Percentiles rank a stretch among this genome's conserved stretches.
Evolutionary conservation across 169 alveolate genomes (phyloP).

Genomic region (Cryptosporidium tyzzeri): DNA sequence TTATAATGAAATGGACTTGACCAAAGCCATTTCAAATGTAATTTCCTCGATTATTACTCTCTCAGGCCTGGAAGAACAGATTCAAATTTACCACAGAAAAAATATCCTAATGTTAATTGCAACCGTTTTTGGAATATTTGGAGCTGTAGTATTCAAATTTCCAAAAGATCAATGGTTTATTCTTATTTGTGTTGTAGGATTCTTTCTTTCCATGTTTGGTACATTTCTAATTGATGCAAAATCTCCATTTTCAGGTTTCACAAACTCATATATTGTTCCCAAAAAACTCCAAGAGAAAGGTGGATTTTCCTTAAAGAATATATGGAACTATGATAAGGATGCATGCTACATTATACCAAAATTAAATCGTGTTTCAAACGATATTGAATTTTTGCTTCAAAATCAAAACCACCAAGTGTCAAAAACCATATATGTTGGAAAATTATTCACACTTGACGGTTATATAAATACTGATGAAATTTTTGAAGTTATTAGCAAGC

Average conservation of each 20-base stretch:
- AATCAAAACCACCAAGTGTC: not conserved
- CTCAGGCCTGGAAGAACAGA: slow-evolving; percentile 40
- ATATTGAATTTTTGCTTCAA: slow-evolving; percentile 23
- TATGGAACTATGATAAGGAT: slow-evolving; percentile 44
- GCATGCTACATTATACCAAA: slow-evolving; percentile 51
- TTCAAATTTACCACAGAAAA: slow-evolving; percentile 56
- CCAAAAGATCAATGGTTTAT: slow-evolving; percentile 28
- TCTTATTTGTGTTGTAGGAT: slow-evolving; percentile 52
- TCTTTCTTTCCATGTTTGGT: slow-evolving; percentile 41
- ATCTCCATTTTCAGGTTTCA: slow-evolving; percentile 47
- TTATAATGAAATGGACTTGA: slow-evolving; percentile 44
- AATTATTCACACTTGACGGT: slow-evolving; percentile 44
- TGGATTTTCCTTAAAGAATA: slow-evolving; percentile 10
- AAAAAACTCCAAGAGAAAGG: slow-evolving; percentile 2
- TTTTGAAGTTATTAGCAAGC: slow-evolving; percentile 31
- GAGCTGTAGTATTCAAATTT: slow-evolving; percentile 46
- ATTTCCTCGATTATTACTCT: slow-evolving; percentile 29
- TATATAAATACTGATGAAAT: slow-evolving; percentile 43
- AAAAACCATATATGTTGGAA: slow-evolving; percentile 26
- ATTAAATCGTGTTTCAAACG: slow-evolving; percentile 24
- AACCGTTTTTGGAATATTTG: slow-evolving; percentile 39
- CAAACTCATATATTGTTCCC: slow-evolving; percentile 22
- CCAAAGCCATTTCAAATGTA: slow-evolving; percentile 25
- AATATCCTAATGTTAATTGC: slow-evolving; percentile 59
- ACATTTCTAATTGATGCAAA: slow-evolving; percentile 22